Evolutionary conservation across 2,329 filamentous ascomycete genomes (phyloP).

Genomic region (Elsinoe australis): DNA sequence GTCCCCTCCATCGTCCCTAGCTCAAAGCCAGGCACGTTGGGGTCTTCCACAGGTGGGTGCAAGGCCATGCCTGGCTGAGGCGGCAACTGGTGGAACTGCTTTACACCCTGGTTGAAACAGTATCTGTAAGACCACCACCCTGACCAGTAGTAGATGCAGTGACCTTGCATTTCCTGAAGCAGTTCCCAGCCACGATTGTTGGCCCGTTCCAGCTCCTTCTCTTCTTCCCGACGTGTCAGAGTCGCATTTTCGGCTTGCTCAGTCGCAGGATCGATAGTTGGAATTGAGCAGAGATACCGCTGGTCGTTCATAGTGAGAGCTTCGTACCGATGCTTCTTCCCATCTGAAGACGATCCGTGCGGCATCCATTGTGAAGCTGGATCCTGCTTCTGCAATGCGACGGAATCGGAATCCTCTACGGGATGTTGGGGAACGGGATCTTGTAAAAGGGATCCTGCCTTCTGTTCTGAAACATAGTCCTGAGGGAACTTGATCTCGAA

Average conservation of each 20-base stretch:
- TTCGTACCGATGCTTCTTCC: slow-evolving; percentile 50
- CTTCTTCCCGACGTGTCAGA: slow-evolving; percentile 54
- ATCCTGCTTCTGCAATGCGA: slow-evolving; percentile 14
- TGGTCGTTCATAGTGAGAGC: slow-evolving; percentile 62
- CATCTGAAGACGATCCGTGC: slow-evolving; percentile 16
- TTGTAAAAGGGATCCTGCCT: slow-evolving; percentile 48
- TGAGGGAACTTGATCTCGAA: slow-evolving; percentile 74
- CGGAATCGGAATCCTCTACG: neutral
- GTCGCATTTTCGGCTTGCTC: slow-evolving; percentile 26
- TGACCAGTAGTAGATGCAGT: slow-evolving; percentile 73
- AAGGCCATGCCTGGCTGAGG: slow-evolving; percentile 58
- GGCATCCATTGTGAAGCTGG: neutral
- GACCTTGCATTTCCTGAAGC: slow-evolving; percentile 65
- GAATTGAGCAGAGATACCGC: slow-evolving; percentile 78
- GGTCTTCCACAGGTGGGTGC: slow-evolving; percentile 69
- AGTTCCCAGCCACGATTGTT: slow-evolving; percentile 73
- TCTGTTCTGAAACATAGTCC: slow-evolving; percentile 60
- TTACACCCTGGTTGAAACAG: slow-evolving; percentile 79
- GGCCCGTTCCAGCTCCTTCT: slow-evolving; percentile 70
- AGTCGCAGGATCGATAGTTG: slow-evolving; percentile 51
- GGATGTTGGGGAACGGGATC: slow-evolving; percentile 10
- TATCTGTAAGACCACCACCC: slow-evolving; percentile 98
- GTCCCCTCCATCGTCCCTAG: slow-evolving; percentile 53
- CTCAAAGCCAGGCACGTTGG: slow-evolving; percentile 65
- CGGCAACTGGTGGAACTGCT: slow-evolving; percentile 81